phyloP scores from a whole-genome alignment of 2,329 filamentous ascomycete species.

The Neonectria coccinea region DNA sequence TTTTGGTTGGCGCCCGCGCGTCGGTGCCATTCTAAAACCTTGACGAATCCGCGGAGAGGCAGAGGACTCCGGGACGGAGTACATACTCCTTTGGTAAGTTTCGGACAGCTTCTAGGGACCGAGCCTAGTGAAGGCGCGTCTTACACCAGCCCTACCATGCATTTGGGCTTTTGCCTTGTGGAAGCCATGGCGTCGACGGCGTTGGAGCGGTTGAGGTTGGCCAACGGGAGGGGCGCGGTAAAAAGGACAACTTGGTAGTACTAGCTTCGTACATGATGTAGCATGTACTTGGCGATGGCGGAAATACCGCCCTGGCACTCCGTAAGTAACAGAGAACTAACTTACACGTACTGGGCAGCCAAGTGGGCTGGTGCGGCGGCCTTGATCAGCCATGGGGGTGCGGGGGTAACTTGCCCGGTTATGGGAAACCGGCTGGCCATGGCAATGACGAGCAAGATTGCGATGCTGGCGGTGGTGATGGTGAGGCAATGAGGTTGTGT shows the following conservation, averaged over 20 bases:
- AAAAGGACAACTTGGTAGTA: too few relatives aligned
- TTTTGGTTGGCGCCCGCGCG: constrained; percentile 34
- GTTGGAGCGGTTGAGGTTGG: background rate
- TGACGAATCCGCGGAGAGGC: constrained; percentile 19
- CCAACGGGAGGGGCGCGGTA: constrained; percentile 1
- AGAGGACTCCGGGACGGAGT: constrained; percentile 24
- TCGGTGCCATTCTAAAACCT: constrained; percentile 26
- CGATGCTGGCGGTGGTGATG: background rate
- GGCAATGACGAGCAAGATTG: constrained; percentile 1
- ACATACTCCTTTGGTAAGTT: constrained; percentile 31
- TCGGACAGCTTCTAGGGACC: background rate
- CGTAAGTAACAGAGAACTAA: too few relatives aligned
- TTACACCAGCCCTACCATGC: constrained; percentile 5
- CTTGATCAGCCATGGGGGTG: background rate
- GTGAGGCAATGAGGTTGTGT: constrained; percentile 11
- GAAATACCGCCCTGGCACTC: background rate
- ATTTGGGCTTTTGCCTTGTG: background rate
- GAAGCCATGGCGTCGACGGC: constrained; percentile 1
- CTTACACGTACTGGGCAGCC: background rate
- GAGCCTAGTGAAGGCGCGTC: constrained; percentile 9
- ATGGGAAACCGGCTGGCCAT: background rate
- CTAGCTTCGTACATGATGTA: too few relatives aligned
- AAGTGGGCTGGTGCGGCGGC: background rate
- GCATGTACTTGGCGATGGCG: background rate
- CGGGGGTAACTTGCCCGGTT: background rate